Conservation (phyloP, 192 early-diverging fungal genomes). For the Linderina pennispora region DNA sequence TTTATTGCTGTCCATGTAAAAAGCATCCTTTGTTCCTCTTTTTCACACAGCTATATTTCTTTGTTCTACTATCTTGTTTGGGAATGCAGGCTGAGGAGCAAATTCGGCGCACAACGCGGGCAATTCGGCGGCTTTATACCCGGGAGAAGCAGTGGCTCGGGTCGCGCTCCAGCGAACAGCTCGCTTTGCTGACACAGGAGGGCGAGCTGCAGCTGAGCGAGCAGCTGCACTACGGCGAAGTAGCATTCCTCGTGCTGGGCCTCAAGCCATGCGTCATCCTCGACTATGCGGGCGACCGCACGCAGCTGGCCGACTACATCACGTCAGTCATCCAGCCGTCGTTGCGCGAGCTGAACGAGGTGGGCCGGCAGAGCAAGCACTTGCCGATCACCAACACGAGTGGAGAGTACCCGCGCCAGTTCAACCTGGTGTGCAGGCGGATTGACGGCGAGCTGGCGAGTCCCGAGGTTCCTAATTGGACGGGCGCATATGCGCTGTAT, state of each 20-base stretch:
- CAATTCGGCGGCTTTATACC: constrained; percentile 30
- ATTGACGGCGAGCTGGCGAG: constrained; percentile 20
- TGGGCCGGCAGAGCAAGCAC: constrained; percentile 7
- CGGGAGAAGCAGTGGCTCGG: constrained; percentile 33
- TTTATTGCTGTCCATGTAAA: too few species aligned
- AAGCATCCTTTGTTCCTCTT: too few species aligned
- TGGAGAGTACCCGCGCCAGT: constrained; percentile 24
- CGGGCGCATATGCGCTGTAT: constrained; percentile 31
- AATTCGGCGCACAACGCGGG: constrained; percentile 30
- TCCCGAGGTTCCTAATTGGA: constrained; percentile 31
- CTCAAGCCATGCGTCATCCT: constrained; percentile 40
- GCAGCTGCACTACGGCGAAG: constrained; percentile 40
- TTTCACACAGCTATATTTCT: too few species aligned
- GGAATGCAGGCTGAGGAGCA: too few species aligned
- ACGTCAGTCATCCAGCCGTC: constrained; percentile 15
- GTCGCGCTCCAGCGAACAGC: constrained; percentile 17
- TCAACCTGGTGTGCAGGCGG: constrained; percentile 16
- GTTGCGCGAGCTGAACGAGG: constrained; percentile 26
- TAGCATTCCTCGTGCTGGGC: constrained; percentile 30
- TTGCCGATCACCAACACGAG: constrained; percentile 1
- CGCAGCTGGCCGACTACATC: constrained; percentile 23
- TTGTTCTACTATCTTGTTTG: too few species aligned
- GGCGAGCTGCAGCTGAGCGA: constrained; percentile 25
- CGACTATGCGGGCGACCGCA: constrained; percentile 30
- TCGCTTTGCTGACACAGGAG: constrained; percentile 21